These are phyloP conservation scores for Stemphylium lycopersici DNA, from an alignment of 2,329 filamentous ascomycete species.

Conservation along the genomic window DNA sequence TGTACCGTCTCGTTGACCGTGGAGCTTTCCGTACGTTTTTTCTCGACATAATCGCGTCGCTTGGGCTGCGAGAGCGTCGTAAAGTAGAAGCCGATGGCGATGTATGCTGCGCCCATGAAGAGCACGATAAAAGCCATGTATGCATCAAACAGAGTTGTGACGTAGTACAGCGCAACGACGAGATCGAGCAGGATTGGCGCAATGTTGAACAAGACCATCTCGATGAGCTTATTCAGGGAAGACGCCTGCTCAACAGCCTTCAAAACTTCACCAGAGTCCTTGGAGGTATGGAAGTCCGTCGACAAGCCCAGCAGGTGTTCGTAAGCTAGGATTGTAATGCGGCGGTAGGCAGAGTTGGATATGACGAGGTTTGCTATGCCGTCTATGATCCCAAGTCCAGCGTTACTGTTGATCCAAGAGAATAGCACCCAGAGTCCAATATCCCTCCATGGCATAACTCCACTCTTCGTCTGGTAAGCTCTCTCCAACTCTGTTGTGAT, in stretches of 20 bases:
- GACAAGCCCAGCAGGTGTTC: constrained; percentile 71
- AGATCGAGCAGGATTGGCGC: constrained; percentile 68
- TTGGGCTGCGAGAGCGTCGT: constrained; percentile 51
- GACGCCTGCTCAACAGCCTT: constrained; percentile 69
- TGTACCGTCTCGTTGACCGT: constrained; percentile 64
- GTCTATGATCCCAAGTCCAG: constrained; percentile 59
- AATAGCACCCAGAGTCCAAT: constrained; percentile 58
- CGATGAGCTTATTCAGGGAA: constrained; percentile 64
- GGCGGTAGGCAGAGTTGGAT: constrained; percentile 63
- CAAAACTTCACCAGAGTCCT: constrained; percentile 68
- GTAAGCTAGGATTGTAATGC: constrained; percentile 67
- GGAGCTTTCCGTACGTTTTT: constrained; percentile 57
- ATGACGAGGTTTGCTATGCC: constrained; percentile 61
- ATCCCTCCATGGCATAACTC: constrained; percentile 58
- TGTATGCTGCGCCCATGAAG: constrained; percentile 53
- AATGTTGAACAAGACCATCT: constrained; percentile 66
- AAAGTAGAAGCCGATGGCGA: constrained; percentile 57
- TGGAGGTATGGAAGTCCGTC: constrained; percentile 72
- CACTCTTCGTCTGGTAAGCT: constrained; percentile 46
- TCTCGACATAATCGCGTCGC: constrained; percentile 52
- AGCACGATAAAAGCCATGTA: constrained; percentile 53
- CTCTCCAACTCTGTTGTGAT: constrained; percentile 72
- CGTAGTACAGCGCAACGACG: constrained; percentile 63
- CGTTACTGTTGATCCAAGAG: constrained; percentile 58
- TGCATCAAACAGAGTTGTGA: constrained; percentile 67